phyloP scores from a whole-genome alignment of 306 rosid species.

The Castanopsis chinensis region DNA sequence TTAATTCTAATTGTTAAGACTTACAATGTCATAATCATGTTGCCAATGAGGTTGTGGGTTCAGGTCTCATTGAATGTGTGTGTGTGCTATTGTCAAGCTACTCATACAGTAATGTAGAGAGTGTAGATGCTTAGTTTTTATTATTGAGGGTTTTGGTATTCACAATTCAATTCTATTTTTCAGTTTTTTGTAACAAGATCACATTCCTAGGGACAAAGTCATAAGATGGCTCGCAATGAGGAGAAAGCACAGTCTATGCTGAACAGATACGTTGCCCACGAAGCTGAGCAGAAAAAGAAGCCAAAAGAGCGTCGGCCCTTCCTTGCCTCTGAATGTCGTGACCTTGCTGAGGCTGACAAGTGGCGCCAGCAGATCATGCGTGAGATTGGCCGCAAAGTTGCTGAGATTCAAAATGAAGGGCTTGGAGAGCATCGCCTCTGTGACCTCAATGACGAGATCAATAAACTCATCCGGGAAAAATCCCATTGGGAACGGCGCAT shows the following conservation, averaged over 20 bases:
- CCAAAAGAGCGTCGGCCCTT: constrained; percentile 76
- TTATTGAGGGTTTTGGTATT: no score
- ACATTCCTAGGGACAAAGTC: no score
- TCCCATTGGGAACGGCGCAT: constrained; percentile 89
- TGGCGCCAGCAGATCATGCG: constrained; percentile 97
- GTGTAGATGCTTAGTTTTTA: no score
- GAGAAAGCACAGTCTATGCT: constrained; percentile 78
- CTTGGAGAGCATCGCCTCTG: constrained; percentile 97
- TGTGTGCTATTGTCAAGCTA: no score
- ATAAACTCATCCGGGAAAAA: constrained; percentile 80
- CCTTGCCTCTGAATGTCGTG: constrained; percentile 94
- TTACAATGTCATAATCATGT: no score
- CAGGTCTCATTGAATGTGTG: no score
- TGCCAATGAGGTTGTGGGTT: no score
- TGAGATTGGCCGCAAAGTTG: constrained; percentile 89
- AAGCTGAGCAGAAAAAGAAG: constrained; percentile 94
- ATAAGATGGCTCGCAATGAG: constrained; percentile 75
- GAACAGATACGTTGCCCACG: constrained; percentile 75
- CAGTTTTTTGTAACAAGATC: no score
- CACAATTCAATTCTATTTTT: no score
- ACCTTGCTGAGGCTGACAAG: constrained; percentile 85
- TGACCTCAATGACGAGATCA: constrained; percentile 90
- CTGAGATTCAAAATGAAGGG: constrained; percentile 96
- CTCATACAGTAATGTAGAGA: no score
- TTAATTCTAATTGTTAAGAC: no score